phyloP scores from a whole-genome alignment of 2,329 filamentous ascomycete genomes.

The Sporothrix variecibatus region DNA sequence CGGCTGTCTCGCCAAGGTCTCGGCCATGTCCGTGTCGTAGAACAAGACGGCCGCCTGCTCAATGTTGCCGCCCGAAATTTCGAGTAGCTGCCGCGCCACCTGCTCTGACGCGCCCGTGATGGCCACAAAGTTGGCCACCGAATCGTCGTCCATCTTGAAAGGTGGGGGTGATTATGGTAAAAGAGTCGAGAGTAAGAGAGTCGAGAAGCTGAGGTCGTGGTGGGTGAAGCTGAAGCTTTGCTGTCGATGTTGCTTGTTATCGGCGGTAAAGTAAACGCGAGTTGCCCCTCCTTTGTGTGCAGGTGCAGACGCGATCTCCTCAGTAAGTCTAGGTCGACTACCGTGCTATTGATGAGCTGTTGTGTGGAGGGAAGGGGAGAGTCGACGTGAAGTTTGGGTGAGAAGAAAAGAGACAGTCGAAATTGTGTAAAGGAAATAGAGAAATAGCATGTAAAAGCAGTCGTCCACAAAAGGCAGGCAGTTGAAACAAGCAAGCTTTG shows the following conservation, averaged over 20 bases:
- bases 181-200: background rate
- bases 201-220: background rate
- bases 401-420: background rate
- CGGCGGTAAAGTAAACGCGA: background rate
- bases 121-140: slow-evolving; percentile 72
- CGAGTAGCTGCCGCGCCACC: slow-evolving; percentile 79
- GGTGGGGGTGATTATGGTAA: too few species aligned
- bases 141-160: slow-evolving; percentile 64
- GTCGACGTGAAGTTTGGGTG: background rate
- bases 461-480: background rate
- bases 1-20: slow-evolving; percentile 43
- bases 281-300: slow-evolving; percentile 8
- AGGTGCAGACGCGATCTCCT: background rate
- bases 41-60: slow-evolving; percentile 86
- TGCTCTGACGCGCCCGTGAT: slow-evolving; percentile 76
- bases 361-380: background rate
- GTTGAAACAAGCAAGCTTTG: background rate
- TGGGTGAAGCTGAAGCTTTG: background rate
- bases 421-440: background rate
- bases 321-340: background rate
- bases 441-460: background rate
- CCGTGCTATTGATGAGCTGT: background rate
- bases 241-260: background rate
- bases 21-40: slow-evolving; percentile 78
- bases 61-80: slow-evolving; percentile 80